Base-by-base conservation (phyloP, 352 stramenopile genomes). In the Globisporangium recalcitrans region DNA sequence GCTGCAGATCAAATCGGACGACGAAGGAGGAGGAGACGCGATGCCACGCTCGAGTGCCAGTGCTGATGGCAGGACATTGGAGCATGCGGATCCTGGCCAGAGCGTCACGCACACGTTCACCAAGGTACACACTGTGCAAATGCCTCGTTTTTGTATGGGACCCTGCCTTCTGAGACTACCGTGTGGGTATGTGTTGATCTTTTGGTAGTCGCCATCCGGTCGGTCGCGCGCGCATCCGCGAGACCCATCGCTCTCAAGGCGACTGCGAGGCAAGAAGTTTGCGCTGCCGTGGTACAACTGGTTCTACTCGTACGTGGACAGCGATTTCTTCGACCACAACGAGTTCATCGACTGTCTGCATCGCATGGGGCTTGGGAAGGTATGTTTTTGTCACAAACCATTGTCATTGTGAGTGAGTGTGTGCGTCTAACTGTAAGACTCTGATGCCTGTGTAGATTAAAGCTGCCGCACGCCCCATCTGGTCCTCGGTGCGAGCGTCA, bases 261-360 rank as follows among this genome's bases (percentile, higher is more conserved):
- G 29, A 7, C 36, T 52, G 8, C n/a, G 21, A n/a, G 22, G 34
- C 22, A 27, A 46, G 16, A 77, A 72, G 48, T 87, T 86, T 34
- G 61, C 79, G 29, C 63, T 91, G n/a, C 82, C 82, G 22, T 87
- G 77, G 78, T 74, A 34, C 42, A 73, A 88, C 52, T 91, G 82
- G 80, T 90, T 91, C 60, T 82, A 86, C 49, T 83, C 77, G 52
- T 85, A 71, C 53, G 56, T 80, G 27, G 80, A 91, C 67, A 62
- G 68, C 11, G 79, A 85, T 22, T 94, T 88, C 62, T 90, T 92
- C 63, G 29, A 21, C n/a, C 74, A 91, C 52, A 90, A 90, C 29
- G 82, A 92, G 69, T 92, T 94, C 51, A 54, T 88, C 11, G 74
- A 89, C 24, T 92, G 82, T 65, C 69, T 94, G 4, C 60, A 73